These are phyloP conservation scores for Globisporangium irregulare DNA, from an alignment of 352 stramenopile species.

Conservation along the genomic window DNA sequence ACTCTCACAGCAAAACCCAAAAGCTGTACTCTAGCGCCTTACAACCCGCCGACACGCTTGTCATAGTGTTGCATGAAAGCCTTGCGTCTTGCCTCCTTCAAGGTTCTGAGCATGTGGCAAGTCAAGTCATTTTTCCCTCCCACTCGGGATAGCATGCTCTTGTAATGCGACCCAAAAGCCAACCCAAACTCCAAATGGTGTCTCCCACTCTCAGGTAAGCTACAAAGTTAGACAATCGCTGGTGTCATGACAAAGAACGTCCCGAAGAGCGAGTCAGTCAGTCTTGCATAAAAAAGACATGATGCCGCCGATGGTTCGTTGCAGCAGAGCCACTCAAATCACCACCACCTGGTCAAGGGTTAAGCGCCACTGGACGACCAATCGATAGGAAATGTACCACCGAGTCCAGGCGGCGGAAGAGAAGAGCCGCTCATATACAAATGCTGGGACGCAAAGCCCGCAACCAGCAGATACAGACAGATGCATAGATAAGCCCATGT, in stretches of 20 bases:
- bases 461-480: background rate
- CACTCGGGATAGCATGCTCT: too few species aligned
- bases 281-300: background rate
- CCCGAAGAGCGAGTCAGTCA: background rate
- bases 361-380: background rate
- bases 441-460: background rate
- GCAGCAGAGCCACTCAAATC: conserved; percentile 1
- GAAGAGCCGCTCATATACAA: background rate
- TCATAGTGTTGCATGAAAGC: too few species aligned
- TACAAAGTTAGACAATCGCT: background rate
- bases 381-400: background rate
- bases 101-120: too few species aligned
- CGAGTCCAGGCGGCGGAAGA: background rate
- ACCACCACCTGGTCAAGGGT: background rate
- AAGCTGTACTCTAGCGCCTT: too few species aligned
- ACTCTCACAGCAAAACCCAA: too few species aligned
- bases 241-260: background rate
- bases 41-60: too few species aligned
- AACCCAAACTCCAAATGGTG: background rate
- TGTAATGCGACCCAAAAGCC: too few species aligned
- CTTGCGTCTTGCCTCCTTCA: too few species aligned
- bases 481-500: background rate
- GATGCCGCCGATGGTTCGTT: background rate
- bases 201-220: background rate
- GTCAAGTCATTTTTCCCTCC: background rate